Evolutionary conservation across 2,329 filamentous ascomycete genomes (phyloP), one percentile per base, ranked within the genome.

Genomic region (Trichoderma lentiforme): DNA sequence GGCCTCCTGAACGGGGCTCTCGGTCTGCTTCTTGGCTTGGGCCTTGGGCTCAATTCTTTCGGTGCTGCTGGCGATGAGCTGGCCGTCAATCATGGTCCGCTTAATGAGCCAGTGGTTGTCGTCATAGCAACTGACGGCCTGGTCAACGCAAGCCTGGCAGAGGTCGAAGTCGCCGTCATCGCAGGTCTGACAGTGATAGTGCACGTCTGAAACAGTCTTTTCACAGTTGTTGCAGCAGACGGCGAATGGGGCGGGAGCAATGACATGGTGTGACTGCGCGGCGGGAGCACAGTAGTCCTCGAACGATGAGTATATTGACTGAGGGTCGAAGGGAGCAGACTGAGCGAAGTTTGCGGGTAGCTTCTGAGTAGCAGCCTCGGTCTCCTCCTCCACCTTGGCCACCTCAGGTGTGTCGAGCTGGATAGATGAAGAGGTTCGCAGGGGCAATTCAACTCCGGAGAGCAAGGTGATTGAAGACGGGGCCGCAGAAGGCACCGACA

Each of bases 181-280:
- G 80, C 96, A 99, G 72, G 92, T 93, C 75, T 93, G 93, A 86
- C 97, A 99, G 83, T 99, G 96, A 82, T 93, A 99, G 82, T 99
- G 95, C 66, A 90, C 88, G 76, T 94, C 90, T 32, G 91, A 88
- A 77, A 98, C 94, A 56, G 90, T 89, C 73, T 85, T 86, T 76
- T 94, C 92, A 82, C 96, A 99, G 80, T 89, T 88, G 84, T 99
- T 98, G 88, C 96, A 99, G 85, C 93, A 97, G 58, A 99, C 94
- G 14, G 93, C 92, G 82, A 95, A 97, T 43, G 72, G 70, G 56
- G 76, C 67, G 8, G 76, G 74, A 63, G 73, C 63, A 74, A 43
- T 73, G 68, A 34, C 56, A 21, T 11, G 57, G 53, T 24, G 61
- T 64, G 24, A 24, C 39, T 57, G 43, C 18, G 24, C 51, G 15